Conservation (phyloP, 768 basidiomycete genomes). For the Tulasnella sp. region DNA sequence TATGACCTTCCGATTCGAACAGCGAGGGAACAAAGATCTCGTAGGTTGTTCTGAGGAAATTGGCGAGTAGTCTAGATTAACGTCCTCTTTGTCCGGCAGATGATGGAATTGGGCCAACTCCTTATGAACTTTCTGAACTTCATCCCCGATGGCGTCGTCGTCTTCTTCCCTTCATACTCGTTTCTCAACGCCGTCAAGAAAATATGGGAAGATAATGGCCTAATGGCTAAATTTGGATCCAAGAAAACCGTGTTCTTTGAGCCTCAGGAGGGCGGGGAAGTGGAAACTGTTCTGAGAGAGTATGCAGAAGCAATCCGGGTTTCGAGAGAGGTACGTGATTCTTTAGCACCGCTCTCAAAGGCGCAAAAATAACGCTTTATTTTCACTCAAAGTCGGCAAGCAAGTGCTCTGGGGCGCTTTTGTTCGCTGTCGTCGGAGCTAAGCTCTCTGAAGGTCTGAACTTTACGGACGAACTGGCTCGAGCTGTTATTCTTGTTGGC, state of each 20-base stretch:
- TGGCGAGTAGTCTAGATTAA: neutral
- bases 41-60: constrained; percentile 37
- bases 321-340: constrained; percentile 13
- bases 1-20: constrained; percentile 74
- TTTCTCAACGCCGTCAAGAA: constrained; percentile 63
- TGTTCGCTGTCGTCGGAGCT: constrained; percentile 93
- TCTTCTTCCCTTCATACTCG: constrained; percentile 89
- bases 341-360: neutral
- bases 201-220: constrained; percentile 55
- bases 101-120: constrained; percentile 75
- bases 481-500: constrained; percentile 79
- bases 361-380: neutral
- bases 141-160: constrained; percentile 80
- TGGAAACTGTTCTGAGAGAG: constrained; percentile 65
- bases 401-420: constrained; percentile 52
- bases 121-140: constrained; percentile 71
- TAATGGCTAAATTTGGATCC: constrained; percentile 49
- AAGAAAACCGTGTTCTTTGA: constrained; percentile 61
- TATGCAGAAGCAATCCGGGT: constrained; percentile 49
- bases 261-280: constrained; percentile 7
- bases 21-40: constrained; percentile 54
- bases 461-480: constrained; percentile 58
- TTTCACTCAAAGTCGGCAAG: constrained; percentile 20
- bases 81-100: constrained; percentile 36
- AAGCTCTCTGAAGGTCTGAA: constrained; percentile 91